Evolutionary conservation across 441 rosid species (phyloP).

Genomic region (Mallotus repandus): DNA sequence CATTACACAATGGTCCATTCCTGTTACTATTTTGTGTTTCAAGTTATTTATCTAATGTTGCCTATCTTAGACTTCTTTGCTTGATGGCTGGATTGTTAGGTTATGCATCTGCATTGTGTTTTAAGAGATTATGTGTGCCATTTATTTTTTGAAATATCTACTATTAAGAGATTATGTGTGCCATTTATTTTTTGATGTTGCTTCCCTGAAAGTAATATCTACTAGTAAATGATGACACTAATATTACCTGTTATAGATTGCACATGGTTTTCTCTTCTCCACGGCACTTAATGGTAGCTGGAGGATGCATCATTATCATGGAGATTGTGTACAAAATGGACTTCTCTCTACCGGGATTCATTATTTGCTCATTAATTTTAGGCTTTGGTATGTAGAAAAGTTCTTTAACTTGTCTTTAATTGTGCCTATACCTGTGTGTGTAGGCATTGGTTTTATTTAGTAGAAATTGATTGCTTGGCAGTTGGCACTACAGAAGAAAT

Average conservation of each 20-base stretch:
- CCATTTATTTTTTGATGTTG: background rate
- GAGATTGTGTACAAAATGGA: slow-evolving; percentile 80
- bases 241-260: slow-evolving; percentile 48
- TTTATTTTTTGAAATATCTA: background rate
- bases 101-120: background rate
- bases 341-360: slow-evolving; percentile 78
- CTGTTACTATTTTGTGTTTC: no score
- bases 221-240: background rate
- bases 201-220: background rate
- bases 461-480: background rate
- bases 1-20: background rate
- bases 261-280: slow-evolving; percentile 99
- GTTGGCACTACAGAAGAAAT: background rate
- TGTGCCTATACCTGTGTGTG: background rate
- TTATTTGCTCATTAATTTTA: slow-evolving; percentile 67
- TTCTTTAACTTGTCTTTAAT: background rate
- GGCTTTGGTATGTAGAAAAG: slow-evolving; percentile 60
- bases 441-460: background rate
- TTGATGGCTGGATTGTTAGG: background rate
- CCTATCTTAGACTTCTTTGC: background rate
- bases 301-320: slow-evolving; percentile 75
- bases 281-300: slow-evolving; percentile 85
- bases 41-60: no score
- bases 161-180: background rate
- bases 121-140: background rate